Conservation (phyloP, 2,329 filamentous ascomycete species). For the Fusarium sp. region DNA sequence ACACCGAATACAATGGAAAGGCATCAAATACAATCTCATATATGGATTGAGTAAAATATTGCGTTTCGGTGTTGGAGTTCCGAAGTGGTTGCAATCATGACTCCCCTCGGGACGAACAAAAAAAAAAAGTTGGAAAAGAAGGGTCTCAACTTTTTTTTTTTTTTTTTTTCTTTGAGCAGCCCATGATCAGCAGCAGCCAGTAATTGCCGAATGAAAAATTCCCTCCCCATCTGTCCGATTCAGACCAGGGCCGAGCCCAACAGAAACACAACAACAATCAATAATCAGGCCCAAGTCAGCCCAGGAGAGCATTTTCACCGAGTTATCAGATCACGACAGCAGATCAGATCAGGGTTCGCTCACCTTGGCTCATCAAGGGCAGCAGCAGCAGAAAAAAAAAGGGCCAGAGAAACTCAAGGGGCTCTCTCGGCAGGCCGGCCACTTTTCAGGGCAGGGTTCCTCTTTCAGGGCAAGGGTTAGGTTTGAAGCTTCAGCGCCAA, state of each 20-base stretch:
- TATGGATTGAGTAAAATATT: not conserved
- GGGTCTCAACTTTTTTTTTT: conserved; percentile 22
- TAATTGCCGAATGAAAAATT: conserved; percentile 33
- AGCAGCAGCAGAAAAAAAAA: not conserved
- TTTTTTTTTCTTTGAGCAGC: not conserved
- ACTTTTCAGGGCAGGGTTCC: conserved; percentile 30
- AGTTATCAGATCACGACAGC: conserved; percentile 29
- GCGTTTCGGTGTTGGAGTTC: not conserved
- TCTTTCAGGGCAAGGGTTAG: conserved; percentile 31
- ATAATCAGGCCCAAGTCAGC: conserved; percentile 19
- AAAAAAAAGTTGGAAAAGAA: conserved; percentile 34
- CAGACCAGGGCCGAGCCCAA: conserved; percentile 16
- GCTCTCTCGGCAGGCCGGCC: conserved; percentile 16
- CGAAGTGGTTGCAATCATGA: conserved; percentile 4
- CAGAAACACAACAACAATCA: conserved; percentile 9
- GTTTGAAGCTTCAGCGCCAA: conserved; percentile 16
- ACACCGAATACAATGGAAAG: not conserved
- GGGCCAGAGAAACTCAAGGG: not conserved
- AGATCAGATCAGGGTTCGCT: conserved; percentile 29
- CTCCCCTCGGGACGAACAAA: not conserved
- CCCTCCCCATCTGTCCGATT: conserved; percentile 7
- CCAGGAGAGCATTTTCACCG: conserved; percentile 12
- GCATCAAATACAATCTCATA: not conserved
- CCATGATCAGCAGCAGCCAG: conserved; percentile 19
- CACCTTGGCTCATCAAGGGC: conserved; percentile 15